phyloP scores from a whole-genome alignment of 2,329 filamentous ascomycete genomes.

The Ophiostoma perfectum region DNA sequence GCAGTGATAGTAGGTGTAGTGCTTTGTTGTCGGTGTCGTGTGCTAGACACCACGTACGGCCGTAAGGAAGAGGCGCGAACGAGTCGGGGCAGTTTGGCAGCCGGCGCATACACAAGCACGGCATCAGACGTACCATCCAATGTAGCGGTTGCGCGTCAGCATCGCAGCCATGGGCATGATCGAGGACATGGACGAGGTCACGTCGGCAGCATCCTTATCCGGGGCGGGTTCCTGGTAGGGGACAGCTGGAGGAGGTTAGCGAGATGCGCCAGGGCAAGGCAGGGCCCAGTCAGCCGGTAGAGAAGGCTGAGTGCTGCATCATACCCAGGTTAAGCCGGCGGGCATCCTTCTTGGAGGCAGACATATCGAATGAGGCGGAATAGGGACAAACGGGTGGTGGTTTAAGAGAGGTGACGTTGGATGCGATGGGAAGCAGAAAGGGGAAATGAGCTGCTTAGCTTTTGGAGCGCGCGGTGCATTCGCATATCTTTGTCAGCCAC shows the following conservation, averaged over 20 bases:
- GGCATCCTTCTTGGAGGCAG: conserved; percentile 25
- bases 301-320: not conserved
- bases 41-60: not conserved
- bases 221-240: conserved; percentile 74
- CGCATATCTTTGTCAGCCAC: not conserved
- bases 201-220: conserved; percentile 60
- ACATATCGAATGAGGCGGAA: conserved; percentile 18
- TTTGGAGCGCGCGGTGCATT: not conserved
- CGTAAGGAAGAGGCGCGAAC: not conserved
- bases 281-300: not conserved
- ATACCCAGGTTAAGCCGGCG: conserved; percentile 27
- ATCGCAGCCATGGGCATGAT: conserved; percentile 95
- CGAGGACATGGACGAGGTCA: conserved; percentile 64
- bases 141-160: conserved; percentile 82
- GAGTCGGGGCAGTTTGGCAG: not conserved
- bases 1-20: not conserved
- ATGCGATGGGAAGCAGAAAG: conserved; percentile 14
- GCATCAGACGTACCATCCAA: conserved; percentile 51
- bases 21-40: not conserved
- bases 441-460: conserved; percentile 9
- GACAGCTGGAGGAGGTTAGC: conserved; percentile 57
- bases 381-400: not conserved
- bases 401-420: not conserved
- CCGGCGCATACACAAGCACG: not conserved
- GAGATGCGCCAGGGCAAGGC: not conserved